Evolutionary conservation across 2,329 filamentous ascomycete genomes (phyloP).

Genomic region (Colletotrichum viniferum): DNA sequence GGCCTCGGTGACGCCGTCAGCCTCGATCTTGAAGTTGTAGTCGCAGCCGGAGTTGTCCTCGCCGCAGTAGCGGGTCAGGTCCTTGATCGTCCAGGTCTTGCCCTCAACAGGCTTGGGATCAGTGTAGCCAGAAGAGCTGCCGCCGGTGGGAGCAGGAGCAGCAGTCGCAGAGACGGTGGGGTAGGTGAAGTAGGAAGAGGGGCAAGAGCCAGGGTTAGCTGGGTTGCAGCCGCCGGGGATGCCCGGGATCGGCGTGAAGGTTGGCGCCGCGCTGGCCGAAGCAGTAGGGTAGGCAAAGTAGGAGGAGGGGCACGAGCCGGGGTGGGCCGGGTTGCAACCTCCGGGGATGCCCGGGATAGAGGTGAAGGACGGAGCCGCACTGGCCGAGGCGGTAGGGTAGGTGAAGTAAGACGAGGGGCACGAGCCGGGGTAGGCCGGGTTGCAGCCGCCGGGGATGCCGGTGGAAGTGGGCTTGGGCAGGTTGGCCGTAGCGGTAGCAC

Average conservation of each 20-base stretch:
- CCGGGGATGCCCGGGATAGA: slow-evolving; percentile 10
- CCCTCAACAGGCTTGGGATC: neutral
- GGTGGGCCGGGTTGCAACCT: slow-evolving; percentile 18
- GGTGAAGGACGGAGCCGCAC: neutral
- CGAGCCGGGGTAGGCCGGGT: slow-evolving; percentile 16
- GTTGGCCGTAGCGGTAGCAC: slow-evolving; percentile 5
- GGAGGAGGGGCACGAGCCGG: slow-evolving; percentile 6
- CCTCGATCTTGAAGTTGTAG: slow-evolving; percentile 16
- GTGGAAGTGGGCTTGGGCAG: slow-evolving; percentile 8
- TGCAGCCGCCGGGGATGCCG: slow-evolving; percentile 19
- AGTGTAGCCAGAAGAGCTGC: neutral
- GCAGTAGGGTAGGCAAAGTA: slow-evolving; percentile 9
- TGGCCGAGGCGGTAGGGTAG: neutral
- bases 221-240: slow-evolving; percentile 19
- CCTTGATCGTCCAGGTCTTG: slow-evolving; percentile 11
- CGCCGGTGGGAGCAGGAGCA: neutral
- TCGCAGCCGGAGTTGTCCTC: neutral
- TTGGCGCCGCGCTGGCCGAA: neutral
- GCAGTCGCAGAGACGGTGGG: neutral
- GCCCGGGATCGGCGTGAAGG: slow-evolving; percentile 3
- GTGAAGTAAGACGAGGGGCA: slow-evolving; percentile 17
- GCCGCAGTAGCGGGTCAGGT: slow-evolving; percentile 7
- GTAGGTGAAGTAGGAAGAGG: neutral
- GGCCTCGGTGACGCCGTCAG: neutral
- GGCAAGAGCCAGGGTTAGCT: slow-evolving; percentile 1